These are phyloP conservation scores for Scenedesmus sp. DNA, from an alignment of 163 green algal species.

Conservation along the genomic window DNA sequence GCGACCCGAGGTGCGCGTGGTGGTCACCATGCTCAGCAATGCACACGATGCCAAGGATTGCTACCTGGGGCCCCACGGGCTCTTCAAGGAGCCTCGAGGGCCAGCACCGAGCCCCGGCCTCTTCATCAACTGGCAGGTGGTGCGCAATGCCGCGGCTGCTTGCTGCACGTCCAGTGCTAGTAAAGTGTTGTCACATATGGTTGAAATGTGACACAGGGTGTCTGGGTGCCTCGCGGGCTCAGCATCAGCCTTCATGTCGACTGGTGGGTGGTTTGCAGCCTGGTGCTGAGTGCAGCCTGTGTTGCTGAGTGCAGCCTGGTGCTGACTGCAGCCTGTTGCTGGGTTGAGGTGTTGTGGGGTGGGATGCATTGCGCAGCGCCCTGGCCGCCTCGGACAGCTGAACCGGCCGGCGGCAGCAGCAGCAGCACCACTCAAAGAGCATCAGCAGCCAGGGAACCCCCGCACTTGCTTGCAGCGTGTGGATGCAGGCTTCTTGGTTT, in stretches of 20 bases:
- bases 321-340: too few relatives aligned
- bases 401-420: background rate
- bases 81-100: slow-evolving; percentile 61
- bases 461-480: too few relatives aligned
- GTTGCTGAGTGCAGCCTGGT: too few relatives aligned
- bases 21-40: slow-evolving; percentile 78
- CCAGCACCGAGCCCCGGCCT: background rate
- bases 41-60: slow-evolving; percentile 55
- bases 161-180: background rate
- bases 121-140: background rate
- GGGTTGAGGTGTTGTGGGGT: slow-evolving; percentile 50
- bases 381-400: background rate
- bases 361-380: background rate
- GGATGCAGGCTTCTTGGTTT: too few relatives aligned
- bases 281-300: background rate
- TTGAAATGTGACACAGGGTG: too few relatives aligned
- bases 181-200: too few relatives aligned
- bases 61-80: slow-evolving; percentile 67
- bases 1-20: slow-evolving; percentile 57
- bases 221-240: background rate
- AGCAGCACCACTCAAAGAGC: background rate
- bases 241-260: background rate
- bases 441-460: background rate
- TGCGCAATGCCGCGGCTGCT: background rate
- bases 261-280: background rate